Evolutionary conservation across 2,329 filamentous ascomycete species (phyloP).

Genomic region (Cryphonectria naterciae): DNA sequence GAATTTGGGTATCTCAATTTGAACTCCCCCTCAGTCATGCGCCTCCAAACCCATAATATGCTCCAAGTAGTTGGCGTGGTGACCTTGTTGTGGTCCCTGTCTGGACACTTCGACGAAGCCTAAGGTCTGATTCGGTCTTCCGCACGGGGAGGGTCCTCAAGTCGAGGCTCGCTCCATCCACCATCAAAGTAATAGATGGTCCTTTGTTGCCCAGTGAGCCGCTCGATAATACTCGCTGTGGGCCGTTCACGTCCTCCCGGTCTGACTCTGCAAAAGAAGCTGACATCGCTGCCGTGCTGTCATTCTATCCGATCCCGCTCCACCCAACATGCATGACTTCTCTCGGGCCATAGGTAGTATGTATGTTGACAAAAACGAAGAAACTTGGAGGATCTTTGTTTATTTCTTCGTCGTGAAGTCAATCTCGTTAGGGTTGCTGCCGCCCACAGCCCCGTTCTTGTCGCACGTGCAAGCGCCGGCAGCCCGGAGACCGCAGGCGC

Average conservation of each 20-base stretch:
- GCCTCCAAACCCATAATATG: background rate
- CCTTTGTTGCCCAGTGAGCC: background rate
- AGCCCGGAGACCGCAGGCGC: slow-evolving; percentile 77
- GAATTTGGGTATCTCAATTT: background rate
- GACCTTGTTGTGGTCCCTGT: background rate
- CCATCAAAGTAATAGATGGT: background rate
- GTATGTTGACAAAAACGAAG: background rate
- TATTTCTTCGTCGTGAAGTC: slow-evolving; percentile 80
- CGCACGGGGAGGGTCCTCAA: background rate
- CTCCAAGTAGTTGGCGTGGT: background rate
- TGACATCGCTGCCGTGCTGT: background rate
- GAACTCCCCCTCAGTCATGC: background rate
- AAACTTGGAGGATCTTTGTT: too few species aligned
- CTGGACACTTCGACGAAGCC: background rate
- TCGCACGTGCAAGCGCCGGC: slow-evolving; percentile 83
- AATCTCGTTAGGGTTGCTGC: slow-evolving; percentile 71
- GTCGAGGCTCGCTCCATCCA: background rate
- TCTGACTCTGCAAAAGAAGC: too few species aligned
- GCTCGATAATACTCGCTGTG: background rate
- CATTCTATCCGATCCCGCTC: background rate
- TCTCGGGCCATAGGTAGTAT: background rate
- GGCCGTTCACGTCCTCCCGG: background rate
- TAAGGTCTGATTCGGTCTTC: background rate
- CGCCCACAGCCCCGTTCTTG: slow-evolving; percentile 64
- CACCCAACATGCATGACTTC: background rate